Conservation (phyloP, 2,329 filamentous ascomycete species). For the Chrysoporthe deuterocubensis region DNA sequence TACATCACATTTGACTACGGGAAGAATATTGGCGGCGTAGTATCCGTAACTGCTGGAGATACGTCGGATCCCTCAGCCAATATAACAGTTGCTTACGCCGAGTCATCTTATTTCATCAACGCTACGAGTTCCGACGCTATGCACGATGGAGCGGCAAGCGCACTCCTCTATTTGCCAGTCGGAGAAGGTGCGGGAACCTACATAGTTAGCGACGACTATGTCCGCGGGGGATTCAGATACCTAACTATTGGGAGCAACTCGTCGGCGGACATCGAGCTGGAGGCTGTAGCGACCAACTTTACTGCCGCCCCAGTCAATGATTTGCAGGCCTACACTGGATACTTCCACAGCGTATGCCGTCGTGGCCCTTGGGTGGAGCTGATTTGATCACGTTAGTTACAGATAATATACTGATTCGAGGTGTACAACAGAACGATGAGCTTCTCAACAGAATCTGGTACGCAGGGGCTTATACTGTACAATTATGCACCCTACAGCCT, state of each 20-base stretch:
- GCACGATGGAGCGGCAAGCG: background rate
- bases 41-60: conserved; percentile 4
- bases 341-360: conserved; percentile 40
- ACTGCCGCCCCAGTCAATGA: conserved; percentile 41
- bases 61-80: background rate
- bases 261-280: conserved; percentile 44
- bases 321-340: conserved; percentile 38
- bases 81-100: conserved; percentile 9
- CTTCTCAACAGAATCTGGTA: conserved; percentile 3
- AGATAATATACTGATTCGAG: background rate
- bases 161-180: conserved; percentile 5
- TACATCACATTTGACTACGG: conserved; percentile 31
- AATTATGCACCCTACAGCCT: conserved; percentile 35
- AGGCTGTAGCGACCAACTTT: conserved; percentile 44
- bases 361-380: background rate
- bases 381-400: too few species aligned
- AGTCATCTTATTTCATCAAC: conserved; percentile 15
- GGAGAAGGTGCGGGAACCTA: conserved; percentile 11
- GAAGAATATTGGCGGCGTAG: conserved; percentile 14
- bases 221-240: conserved; percentile 51
- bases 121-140: conserved; percentile 11
- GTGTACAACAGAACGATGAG: background rate
- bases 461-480: conserved; percentile 34
- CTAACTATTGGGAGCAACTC: conserved; percentile 44
- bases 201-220: conserved; percentile 34